Base-by-base conservation (phyloP, 1,284 basidiomycete genomes). In the Cystobasidium slooffiae region DNA sequence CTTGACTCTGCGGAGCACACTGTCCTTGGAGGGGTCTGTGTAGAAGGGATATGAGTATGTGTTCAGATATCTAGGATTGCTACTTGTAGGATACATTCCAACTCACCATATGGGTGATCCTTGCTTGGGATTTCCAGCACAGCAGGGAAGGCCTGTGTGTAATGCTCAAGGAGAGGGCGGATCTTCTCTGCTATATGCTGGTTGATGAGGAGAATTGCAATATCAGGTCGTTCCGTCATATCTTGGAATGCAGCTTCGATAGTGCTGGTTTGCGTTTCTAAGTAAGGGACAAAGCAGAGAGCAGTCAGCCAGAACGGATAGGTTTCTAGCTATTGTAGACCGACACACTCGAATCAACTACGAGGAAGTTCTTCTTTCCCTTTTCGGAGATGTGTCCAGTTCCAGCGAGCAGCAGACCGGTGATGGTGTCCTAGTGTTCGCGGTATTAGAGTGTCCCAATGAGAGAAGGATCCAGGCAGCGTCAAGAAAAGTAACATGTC, bases 111-210 rank as follows among this genome's bases (percentile, higher is more conserved):
- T 0, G 84, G 84, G 69, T 84, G 83, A 46, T 84, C 94, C 82
- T 96, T 96, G 68, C 91, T 93, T 20, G 97, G 97, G 77, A 99
- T 99, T 84, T 99, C 97, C 24, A 99, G 88, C 46, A 99, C 83
- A 0, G 97, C 94, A 24, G 97, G 97, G 85, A 99, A 99, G 0
- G 96, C 90, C 82, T 95, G 91, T 76, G 92, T 90, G 82, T 99
- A 99, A 78, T 90, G 90, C 84, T 99, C 97, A 18, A 99, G 93
- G 1, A 92, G 89, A 0, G 94, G 93, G 64, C 97, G 86, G 79
- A 99, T 99, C 86, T 92, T 93, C 85, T 99, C 97, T 59, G 94
- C 94, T 79, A 97, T 86, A 85, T 97, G 94, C 82, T 98, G 94
- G 85, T 97, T 98, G 81, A 98, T 97, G 78, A 98, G 86, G 18